Conservation (phyloP, 441 rosid genomes). For the Euphorbia corollata region DNA sequence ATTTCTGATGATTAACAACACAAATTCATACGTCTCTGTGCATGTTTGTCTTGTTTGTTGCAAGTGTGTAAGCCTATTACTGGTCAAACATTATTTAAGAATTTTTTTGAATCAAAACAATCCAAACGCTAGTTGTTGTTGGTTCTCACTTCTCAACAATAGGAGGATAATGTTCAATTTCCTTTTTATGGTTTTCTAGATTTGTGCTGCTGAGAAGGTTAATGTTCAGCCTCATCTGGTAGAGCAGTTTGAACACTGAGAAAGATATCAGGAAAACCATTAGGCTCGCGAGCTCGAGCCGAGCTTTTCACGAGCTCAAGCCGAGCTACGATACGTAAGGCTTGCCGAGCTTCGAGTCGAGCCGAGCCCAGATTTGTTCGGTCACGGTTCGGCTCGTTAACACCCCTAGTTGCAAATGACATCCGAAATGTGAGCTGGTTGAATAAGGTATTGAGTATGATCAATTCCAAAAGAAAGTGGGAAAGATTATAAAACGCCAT, state of each 20-base stretch:
- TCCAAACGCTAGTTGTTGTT: slow-evolving; percentile 3
- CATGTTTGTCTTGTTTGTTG: neutral
- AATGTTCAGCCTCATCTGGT: slow-evolving; percentile 42
- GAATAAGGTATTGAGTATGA: no score
- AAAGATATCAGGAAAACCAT: slow-evolving; percentile 77
- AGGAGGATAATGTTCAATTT: slow-evolving; percentile 47
- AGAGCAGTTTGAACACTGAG: slow-evolving; percentile 42
- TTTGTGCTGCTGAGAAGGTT: slow-evolving; percentile 67
- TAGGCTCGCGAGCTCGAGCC: no score
- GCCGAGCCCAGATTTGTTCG: no score
- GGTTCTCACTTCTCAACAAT: slow-evolving; percentile 73
- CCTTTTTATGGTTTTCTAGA: slow-evolving; percentile 29
- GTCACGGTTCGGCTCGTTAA: no score
- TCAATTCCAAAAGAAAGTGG: no score
- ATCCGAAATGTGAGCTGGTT: no score
- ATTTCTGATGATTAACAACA: slow-evolving; percentile 23
- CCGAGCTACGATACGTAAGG: no score
- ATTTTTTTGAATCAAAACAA: neutral
- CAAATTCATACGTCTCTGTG: neutral
- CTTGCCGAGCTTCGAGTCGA: no score
- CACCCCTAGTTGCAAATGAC: no score
- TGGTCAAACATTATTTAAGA: neutral
- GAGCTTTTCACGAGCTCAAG: no score
- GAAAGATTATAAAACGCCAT: no score
- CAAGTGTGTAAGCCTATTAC: neutral